Base-by-base conservation (phyloP, 2,329 filamentous ascomycete species). In the Chaetothyriales sp. region DNA sequence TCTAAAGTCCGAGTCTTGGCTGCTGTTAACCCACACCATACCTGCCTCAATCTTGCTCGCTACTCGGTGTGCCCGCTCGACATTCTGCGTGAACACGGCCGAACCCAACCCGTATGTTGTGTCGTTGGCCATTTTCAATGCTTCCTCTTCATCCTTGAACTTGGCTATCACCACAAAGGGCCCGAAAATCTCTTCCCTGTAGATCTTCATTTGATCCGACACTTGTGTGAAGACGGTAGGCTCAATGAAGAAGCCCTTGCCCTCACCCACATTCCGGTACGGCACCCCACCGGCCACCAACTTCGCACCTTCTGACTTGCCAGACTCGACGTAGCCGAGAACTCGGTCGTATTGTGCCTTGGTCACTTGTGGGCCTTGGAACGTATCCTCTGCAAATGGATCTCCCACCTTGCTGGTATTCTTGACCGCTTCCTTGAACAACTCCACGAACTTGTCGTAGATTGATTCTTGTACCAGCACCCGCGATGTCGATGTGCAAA, bases 401-500 rank as follows among this genome's bases (percentile, higher is more conserved):
- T 72, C 65, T 4, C 70, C 70, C 25, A 71, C 64, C 45, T 66
- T 66, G 4, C 64, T 67, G 0, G 62, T 66, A 18, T 58, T 56
- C 53, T 66, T 62, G 43, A 71, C 62, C 1, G 59, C 58, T 22
- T 65, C 54, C 46, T 67, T 66, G 58, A 70, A 69, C 25, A 60
- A 56, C 8, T 61, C 62, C 1, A 70, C 58, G 58, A 72, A 73
- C 1, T 60, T 47, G 18, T 68, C 63, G 56, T 79, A 75, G 20
- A 81, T 69, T 15, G 69, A 67, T 48, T 75, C 72, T 54, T 81
- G 76, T 0, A 81, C 77, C 9, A 77, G 64, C 28, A 81, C 73
- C 8, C 78, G 68, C 1, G 75, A 78, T 0, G 76, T 80, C 0
- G 77, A 76, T 1, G 76, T 79, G 65, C 78, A 81, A 20, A 80